phyloP scores from a whole-genome alignment of 2,329 filamentous ascomycete species.

The Aspergillus jensenii region DNA sequence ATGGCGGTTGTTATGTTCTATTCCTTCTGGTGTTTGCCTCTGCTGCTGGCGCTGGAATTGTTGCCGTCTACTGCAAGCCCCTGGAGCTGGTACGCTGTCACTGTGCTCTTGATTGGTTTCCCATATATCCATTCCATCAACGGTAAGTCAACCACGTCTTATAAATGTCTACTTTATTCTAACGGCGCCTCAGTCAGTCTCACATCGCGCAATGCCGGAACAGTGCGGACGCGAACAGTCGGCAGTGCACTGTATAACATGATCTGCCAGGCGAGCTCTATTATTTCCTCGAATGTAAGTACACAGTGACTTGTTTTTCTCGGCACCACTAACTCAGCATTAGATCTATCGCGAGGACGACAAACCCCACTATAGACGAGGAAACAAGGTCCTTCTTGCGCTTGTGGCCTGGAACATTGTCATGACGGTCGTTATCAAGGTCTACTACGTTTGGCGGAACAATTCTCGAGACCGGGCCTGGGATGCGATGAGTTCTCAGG shows the following conservation, averaged over 20 bases:
- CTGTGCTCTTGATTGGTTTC: background rate
- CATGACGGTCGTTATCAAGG: constrained; percentile 44
- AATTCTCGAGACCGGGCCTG: constrained; percentile 41
- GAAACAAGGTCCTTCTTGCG: constrained; percentile 52
- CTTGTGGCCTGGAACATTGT: constrained; percentile 52
- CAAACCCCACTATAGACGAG: constrained; percentile 50
- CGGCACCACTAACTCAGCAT: background rate
- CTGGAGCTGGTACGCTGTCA: background rate
- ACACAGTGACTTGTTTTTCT: background rate
- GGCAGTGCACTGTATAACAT: constrained; percentile 48
- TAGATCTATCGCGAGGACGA: constrained; percentile 43
- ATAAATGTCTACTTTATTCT: background rate
- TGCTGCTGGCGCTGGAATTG: constrained; percentile 1
- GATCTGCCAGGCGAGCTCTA: constrained; percentile 42
- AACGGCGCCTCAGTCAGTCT: constrained; percentile 23
- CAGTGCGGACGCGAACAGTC: constrained; percentile 43
- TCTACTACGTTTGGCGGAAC: constrained; percentile 30
- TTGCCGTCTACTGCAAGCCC: background rate
- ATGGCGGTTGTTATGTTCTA: constrained; percentile 46
- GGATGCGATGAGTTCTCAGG: constrained; percentile 44
- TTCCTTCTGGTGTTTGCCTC: background rate
- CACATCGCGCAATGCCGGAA: constrained; percentile 55
- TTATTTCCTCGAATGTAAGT: constrained; percentile 28
- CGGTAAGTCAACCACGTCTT: constrained; percentile 56
- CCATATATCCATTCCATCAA: constrained; percentile 3